Base-by-base conservation (phyloP, 441 rosid species). In the Breynia disticha region DNA sequence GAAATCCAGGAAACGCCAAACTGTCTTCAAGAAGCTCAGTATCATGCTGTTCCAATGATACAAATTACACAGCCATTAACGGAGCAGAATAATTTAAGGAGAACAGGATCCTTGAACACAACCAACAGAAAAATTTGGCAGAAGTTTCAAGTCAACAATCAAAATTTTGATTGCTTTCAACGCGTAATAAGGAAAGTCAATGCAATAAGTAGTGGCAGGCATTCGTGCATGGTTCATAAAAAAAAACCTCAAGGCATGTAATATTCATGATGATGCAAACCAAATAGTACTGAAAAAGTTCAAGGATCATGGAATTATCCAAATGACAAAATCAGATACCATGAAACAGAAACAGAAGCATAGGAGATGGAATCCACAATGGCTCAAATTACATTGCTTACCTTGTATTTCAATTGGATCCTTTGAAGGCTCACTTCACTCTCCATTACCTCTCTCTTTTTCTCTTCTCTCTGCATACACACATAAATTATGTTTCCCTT, bases 371-470 rank as follows among this genome's bases (percentile, higher is more conserved):
- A 37, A 17, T 16, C 41, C 35, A 47, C 44, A 20, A 39, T 14
- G 16, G 59, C n/a, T 63, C 37, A 55, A 19, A 56, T 38, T 51
- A 55, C 17, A 61, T 21, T 21, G 41, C 6, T 14, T 72, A 88
- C 98, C 97, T 84, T 79, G 72, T 81, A 88, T 52, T 76, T 83
- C 80, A 91, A 72, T 75, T 88, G 98, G 68, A 86, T 74, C 76
- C 98, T 79, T 64, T 88, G 97, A 50, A 91, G 91, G 70, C 75
- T 79, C 63, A 88, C 95, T 72, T 91, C 95, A 37, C 75, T 74
- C 41, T 91, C 98, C 78, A 79, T 70, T n/a, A 80, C 91, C 52
- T 88, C 95, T 59, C 97, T 86, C 76, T 91, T 90, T 70, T 78
- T 88, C 74, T 91, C 97, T 69, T 91, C 98, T 68, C 98, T 79